Evolutionary conservation across 177 flowering plant genomes (phyloP), one percentile per base, ranked within the genome.

Genomic region (Telopea speciosissima): DNA sequence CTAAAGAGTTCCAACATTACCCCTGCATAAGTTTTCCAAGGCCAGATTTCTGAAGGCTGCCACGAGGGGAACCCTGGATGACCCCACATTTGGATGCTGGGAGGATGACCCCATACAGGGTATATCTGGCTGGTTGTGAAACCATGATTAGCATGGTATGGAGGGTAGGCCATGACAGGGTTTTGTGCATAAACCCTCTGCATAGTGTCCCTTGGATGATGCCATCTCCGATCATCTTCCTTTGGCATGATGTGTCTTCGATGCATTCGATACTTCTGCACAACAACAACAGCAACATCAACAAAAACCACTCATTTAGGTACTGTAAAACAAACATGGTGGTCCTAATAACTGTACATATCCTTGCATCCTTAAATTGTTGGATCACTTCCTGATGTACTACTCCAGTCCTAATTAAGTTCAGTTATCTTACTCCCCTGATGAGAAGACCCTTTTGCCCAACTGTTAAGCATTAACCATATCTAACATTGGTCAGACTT

Each of bases 261-360:
- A 63, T 88, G 92, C 90, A 89, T 84, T 63, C 97, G 77, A 73
- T 83, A 92, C 80, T 92, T 92, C 97, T 92, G 87, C 80, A 67
- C n/a, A 1, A 74, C 19, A 26, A 40, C 1, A 69, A 58, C 40
- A 36, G 9, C 9, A 36, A 36, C 8, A 22, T 5, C 16, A 17
- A 49, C 1, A 9, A 3, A 19, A 52, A 52, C 17, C n/a, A 52
- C 17, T 13, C 58, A 52, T 19, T 52, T 19, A 52, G 21, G n/a
- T 14, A 16, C n/a, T 52, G 58, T 52, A 58, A 7, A n/a, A n/a
- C 13, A n/a, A 6, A 1, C 8, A 58, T 58, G 61, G n/a, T 58
- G 24, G 22, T 21, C 22, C 61, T 58, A 19, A 58, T 6, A 16
- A 58, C n/a, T n/a, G 14, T 58, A 58, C 23, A 8, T n/a, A n/a